These are phyloP conservation scores for Wallacemonas collosoma DNA, from an alignment of 208 protist genomes.

Conservation along the genomic window DNA sequence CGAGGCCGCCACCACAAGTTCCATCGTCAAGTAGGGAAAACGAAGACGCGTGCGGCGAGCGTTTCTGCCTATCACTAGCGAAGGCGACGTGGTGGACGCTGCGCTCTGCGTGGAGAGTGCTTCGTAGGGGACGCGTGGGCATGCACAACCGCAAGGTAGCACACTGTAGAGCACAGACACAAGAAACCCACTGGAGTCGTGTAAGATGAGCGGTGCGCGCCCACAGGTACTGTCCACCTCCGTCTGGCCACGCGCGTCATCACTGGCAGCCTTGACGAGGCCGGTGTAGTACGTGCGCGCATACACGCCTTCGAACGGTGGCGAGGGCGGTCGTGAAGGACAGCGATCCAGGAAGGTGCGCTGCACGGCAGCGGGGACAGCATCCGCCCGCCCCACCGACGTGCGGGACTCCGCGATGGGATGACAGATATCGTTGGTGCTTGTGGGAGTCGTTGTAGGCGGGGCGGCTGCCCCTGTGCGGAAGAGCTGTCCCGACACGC, in stretches of 20 bases:
- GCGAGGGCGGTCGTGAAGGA: background rate
- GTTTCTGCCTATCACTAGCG: background rate
- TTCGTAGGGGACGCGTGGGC: background rate
- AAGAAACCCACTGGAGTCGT: background rate
- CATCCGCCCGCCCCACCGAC: too few relatives aligned
- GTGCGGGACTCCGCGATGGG: background rate
- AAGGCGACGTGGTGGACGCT: background rate
- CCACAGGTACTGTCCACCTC: background rate
- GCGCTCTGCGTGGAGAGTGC: background rate
- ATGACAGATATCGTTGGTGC: background rate
- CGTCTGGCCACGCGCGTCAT: too few relatives aligned
- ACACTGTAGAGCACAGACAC: background rate
- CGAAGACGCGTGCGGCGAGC: background rate
- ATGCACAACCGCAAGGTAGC: background rate
- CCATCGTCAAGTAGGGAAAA: constrained; percentile 5
- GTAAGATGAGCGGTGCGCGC: background rate
- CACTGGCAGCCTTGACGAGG: background rate
- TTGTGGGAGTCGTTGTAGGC: background rate
- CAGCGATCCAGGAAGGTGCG: too few relatives aligned
- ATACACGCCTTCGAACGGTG: background rate
- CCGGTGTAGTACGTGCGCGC: constrained; percentile 14
- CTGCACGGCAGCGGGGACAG: too few relatives aligned
- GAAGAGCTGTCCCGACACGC: constrained; percentile 3
- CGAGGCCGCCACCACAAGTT: background rate
- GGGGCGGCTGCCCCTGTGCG: background rate